A percentile compares a stretch with the other conserved stretches of the same genome.
Evolutionary conservation across 805 yeast species (phyloP).

Genomic region (Hanseniaspora lachancei): DNA sequence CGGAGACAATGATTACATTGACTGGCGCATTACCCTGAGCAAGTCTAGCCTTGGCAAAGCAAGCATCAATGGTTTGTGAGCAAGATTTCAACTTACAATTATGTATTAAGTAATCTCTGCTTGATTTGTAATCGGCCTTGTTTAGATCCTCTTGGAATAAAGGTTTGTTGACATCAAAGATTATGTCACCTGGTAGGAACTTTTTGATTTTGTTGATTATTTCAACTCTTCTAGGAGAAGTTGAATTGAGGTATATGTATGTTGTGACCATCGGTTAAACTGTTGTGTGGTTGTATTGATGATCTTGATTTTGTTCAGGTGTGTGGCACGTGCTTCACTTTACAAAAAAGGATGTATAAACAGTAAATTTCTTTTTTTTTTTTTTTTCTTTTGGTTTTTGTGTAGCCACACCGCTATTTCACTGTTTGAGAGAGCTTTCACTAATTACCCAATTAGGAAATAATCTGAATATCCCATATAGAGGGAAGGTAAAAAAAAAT

Average conservation of each 20-base stretch:
- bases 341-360: not conserved
- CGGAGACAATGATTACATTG: constrained; percentile 37
- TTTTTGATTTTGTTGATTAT: constrained; percentile 49
- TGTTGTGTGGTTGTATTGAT: not conserved
- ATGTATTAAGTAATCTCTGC: constrained; percentile 15
- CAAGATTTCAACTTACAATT: not conserved
- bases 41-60: not conserved
- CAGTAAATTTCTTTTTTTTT: not conserved
- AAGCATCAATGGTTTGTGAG: not conserved
- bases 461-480: not conserved
- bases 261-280: constrained; percentile 14
- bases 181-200: constrained; percentile 24
- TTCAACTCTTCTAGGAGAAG: constrained; percentile 68
- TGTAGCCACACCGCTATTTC: not conserved
- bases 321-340: not conserved
- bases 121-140: constrained; percentile 28
- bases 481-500: not conserved
- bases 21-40: not conserved
- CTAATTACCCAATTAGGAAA: constrained; percentile 1
- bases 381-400: not conserved
- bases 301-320: not conserved
- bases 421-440: not conserved
- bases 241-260: constrained; percentile 59
- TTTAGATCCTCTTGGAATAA: constrained; percentile 64
- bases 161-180: constrained; percentile 40